Conservation (phyloP, 305 asterid species). For the Withania somnifera region DNA sequence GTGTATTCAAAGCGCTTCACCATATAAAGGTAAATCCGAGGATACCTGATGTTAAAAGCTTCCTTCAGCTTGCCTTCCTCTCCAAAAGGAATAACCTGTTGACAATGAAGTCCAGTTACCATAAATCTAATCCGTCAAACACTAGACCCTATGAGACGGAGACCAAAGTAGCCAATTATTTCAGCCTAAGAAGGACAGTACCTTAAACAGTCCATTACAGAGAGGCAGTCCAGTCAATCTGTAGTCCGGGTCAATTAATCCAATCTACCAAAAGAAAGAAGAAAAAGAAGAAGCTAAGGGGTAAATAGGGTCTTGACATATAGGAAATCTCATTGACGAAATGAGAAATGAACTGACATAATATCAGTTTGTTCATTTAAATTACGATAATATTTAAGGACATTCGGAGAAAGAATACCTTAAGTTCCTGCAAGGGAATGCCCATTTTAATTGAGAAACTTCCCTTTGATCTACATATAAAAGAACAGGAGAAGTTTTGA, state of each 20-base stretch:
- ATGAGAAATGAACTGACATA: background rate
- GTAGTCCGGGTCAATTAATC: slow-evolving; percentile 76
- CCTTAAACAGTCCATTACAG: slow-evolving; percentile 91
- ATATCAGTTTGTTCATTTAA: background rate
- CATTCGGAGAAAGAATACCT: slow-evolving; percentile 18
- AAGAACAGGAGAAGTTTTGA: background rate
- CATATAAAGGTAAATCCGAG: background rate
- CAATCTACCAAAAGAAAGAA: slow-evolving; percentile 43
- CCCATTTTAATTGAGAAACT: slow-evolving; percentile 97
- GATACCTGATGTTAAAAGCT: slow-evolving; percentile 62
- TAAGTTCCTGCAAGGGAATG: slow-evolving; percentile 43
- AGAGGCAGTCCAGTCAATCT: slow-evolving; percentile 74
- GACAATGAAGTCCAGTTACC: background rate
- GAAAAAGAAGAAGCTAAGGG: background rate
- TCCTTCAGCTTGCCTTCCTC: slow-evolving; percentile 84
- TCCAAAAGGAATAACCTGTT: slow-evolving; percentile 80
- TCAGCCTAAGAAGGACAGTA: slow-evolving; percentile 17
- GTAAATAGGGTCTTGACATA: background rate
- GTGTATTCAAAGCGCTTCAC: no score
- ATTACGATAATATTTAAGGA: background rate
- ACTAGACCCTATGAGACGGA: background rate
- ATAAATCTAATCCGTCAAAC: background rate
- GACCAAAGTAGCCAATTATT: slow-evolving; percentile 12
- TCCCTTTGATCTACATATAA: slow-evolving; percentile 72
- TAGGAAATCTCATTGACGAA: background rate